Base-by-base conservation (phyloP, 108 stramenopile genomes). In the Stephanodiscus triporus region DNA sequence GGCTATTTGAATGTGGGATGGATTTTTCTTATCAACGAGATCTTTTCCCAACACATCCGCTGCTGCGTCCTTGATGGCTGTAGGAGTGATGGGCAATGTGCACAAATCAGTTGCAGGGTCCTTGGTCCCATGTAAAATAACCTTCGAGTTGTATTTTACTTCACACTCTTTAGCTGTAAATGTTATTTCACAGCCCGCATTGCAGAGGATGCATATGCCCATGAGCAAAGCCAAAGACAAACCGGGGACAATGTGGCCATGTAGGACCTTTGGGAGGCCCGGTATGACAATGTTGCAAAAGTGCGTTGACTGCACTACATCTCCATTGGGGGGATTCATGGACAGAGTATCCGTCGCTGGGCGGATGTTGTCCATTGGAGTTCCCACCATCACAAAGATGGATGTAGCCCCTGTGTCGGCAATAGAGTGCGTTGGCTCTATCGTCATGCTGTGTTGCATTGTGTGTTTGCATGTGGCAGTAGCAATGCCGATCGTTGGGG, bases 281-380 rank as follows among this genome's bases (percentile, higher is more conserved):
- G n/a, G n/a, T n/a, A n/a, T n/a, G n/a, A n/a, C n/a, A 23, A 76
- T 40, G 19, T 76, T 43, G 23, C 75, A 56, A 40, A 45, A 49
- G 68, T 76, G 75, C 10, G 75, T 76, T 16, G 75, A 76, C 2
- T 69, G 13, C 6, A 76, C 69, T 0, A 34, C 13, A 3, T 23
- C 26, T 0, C 75, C 75, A 70, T 76, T 42, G 9, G 75, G 75
- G 7, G 69, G 48, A 2, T 42, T 68, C 5, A 76, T 69, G 22
- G 19, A 23, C 0, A 76, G n/a, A 30, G 75, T 68, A 9, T 47
- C 5, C 9, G 34, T 49, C 0, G 75, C 48, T 24, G 17, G 4
- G 0, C 49, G 14, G 17, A 54, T 36, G 40, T 76, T 76, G 32
- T 20, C 22, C 14, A 56, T 40, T 8, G 45, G 38, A 0, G 48